phyloP scores from a whole-genome alignment of 2,329 filamentous ascomycete species.

The Calonectria leucothoes region DNA sequence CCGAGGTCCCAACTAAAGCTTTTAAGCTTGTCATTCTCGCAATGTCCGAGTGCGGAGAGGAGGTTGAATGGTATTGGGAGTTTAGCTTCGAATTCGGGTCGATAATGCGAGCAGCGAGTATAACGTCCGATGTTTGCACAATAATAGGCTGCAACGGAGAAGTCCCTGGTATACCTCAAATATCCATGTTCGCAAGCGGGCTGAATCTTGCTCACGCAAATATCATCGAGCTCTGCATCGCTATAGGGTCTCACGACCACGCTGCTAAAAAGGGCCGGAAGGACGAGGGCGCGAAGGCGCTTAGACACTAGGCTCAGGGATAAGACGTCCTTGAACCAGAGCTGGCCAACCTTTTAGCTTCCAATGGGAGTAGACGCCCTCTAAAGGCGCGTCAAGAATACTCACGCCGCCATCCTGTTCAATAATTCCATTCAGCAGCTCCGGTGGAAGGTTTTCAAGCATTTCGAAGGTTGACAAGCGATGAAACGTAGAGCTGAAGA shows the following conservation, averaged over 20 bases:
- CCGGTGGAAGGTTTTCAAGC: neutral
- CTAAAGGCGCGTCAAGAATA: neutral
- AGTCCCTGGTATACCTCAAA: neutral
- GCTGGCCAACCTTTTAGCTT: neutral
- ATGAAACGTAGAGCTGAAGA: neutral
- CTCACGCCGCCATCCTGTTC: neutral
- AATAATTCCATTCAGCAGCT: neutral
- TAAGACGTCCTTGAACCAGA: neutral
- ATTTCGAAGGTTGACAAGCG: neutral
- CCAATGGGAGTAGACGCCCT: neutral
- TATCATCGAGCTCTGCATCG: neutral
- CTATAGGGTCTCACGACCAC: neutral
- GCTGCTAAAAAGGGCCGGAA: neutral
- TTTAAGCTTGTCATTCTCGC: neutral
- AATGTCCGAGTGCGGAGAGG: neutral
- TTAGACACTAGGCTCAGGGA: neutral
- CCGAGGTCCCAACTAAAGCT: neutral
- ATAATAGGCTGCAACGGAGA: neutral
- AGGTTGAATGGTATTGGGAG: neutral
- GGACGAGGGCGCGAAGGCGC: neutral
- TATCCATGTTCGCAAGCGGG: neutral
- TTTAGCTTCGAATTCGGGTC: neutral
- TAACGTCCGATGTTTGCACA: neutral
- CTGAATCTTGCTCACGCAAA: neutral
- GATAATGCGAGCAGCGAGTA: neutral